Percentiles rank a stretch among this genome's conserved stretches.
Conservation (phyloP, 345 rosid genomes). For the Lumnitzera racemosa region DNA sequence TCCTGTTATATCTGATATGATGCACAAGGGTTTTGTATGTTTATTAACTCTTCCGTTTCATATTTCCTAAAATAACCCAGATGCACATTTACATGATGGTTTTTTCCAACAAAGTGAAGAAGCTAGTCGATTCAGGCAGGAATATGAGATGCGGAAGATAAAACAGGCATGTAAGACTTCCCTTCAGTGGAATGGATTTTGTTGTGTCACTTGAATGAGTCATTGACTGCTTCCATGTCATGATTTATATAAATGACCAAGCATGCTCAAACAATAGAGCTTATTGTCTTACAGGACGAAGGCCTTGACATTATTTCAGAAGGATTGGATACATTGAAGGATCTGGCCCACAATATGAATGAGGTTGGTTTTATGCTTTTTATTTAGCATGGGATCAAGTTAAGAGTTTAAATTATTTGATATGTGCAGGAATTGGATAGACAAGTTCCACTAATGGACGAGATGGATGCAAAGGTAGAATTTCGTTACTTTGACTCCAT, state of each 20-base stretch:
- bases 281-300: slow-evolving; percentile 28
- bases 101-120: slow-evolving; percentile 64
- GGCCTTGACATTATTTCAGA: slow-evolving; percentile 54
- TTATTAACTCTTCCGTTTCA: background rate
- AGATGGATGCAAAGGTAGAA: slow-evolving; percentile 71
- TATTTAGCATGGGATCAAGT: slow-evolving; percentile 3
- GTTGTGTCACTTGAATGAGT: too few species aligned
- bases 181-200: background rate
- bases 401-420: slow-evolving; percentile 2
- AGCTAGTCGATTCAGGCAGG: slow-evolving; percentile 58
- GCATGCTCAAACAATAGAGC: too few species aligned
- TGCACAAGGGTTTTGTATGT: background rate
- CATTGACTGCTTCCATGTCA: too few species aligned
- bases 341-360: slow-evolving; percentile 56
- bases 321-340: slow-evolving; percentile 38
- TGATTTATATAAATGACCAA: too few species aligned
- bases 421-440: slow-evolving; percentile 61
- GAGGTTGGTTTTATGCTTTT: slow-evolving; percentile 41
- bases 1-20: too few species aligned
- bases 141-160: slow-evolving; percentile 64
- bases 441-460: slow-evolving; percentile 77
- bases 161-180: slow-evolving; percentile 66
- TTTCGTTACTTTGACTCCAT: slow-evolving; percentile 3
- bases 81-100: slow-evolving; percentile 38
- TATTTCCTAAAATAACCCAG: slow-evolving; percentile 19